Evolutionary conservation across 164 flowering plant genomes (phyloP).

Genomic region (Tetracentron sinense): DNA sequence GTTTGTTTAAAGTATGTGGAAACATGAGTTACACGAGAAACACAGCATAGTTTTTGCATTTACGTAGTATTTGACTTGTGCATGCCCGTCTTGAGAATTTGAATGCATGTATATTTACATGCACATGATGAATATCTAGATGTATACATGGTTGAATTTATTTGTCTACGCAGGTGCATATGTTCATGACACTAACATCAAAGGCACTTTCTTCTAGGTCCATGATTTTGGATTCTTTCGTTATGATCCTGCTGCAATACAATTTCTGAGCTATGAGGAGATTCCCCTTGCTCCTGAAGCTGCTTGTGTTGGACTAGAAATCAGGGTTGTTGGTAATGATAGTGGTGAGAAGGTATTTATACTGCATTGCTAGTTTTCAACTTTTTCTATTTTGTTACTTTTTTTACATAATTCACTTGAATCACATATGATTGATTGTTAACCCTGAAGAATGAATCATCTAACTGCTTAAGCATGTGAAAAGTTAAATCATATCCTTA

Average conservation of each 20-base stretch:
- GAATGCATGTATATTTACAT: not conserved
- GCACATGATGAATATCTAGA: not conserved
- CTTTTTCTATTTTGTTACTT: not conserved
- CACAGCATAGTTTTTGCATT: not conserved
- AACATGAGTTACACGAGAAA: not conserved
- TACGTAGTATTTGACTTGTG: not conserved
- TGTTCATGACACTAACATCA: conserved; percentile 8
- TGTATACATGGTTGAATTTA: not conserved
- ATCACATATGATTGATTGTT: not conserved
- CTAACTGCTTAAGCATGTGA: no score
- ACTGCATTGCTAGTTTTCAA: not conserved
- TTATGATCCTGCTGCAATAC: conserved; percentile 71
- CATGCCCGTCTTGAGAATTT: not conserved
- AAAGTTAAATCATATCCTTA: no score
- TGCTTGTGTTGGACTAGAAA: conserved; percentile 93
- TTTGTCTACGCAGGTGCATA: not conserved
- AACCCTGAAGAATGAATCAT: not conserved
- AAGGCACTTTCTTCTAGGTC: conserved; percentile 40
- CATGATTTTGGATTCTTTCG: conserved; percentile 97
- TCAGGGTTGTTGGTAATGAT: conserved; percentile 95
- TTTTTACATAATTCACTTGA: no score
- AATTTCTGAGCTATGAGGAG: conserved; percentile 80
- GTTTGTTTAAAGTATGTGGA: not conserved
- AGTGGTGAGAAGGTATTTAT: conserved; percentile 88
- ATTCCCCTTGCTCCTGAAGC: conserved; percentile 92